Evolutionary conservation across 805 yeast genomes (phyloP).

Genomic region (Schizosaccharomyces osmophilus): DNA sequence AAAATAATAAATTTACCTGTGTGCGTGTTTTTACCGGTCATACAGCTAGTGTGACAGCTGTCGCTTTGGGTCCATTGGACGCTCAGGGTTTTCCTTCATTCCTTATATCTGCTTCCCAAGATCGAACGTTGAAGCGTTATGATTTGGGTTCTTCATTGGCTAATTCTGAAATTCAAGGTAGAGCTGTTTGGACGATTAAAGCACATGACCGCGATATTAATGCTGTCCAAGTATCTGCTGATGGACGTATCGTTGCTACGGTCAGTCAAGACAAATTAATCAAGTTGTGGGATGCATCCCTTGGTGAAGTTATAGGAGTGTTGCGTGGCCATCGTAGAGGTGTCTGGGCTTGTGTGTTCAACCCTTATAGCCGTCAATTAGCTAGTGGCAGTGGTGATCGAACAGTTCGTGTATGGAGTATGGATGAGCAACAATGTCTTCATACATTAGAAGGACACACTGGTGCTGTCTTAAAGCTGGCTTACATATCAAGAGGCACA

Average conservation of each 20-base stretch:
- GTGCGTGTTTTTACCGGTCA: slow-evolving; percentile 64
- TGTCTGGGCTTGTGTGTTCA: slow-evolving; percentile 73
- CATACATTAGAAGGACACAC: slow-evolving; percentile 86
- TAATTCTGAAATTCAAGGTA: slow-evolving; percentile 10
- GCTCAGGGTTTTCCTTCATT: slow-evolving; percentile 29
- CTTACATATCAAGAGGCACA: slow-evolving; percentile 38
- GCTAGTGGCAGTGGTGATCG: slow-evolving; percentile 85
- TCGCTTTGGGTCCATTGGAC: slow-evolving; percentile 33
- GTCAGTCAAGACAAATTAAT: slow-evolving; percentile 86
- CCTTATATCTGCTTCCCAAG: slow-evolving; percentile 60
- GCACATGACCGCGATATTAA: slow-evolving; percentile 96
- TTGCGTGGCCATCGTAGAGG: slow-evolving; percentile 84
- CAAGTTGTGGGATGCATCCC: slow-evolving; percentile 62
- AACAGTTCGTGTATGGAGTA: slow-evolving; percentile 70
- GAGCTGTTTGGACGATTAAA: slow-evolving; percentile 69
- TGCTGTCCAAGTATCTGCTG: slow-evolving; percentile 70
- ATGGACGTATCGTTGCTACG: slow-evolving; percentile 68
- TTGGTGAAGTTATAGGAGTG: slow-evolving; percentile 73
- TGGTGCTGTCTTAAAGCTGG: slow-evolving; percentile 67
- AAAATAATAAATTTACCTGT: slow-evolving; percentile 19
- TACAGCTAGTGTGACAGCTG: slow-evolving; percentile 63
- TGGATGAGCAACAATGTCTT: slow-evolving; percentile 47
- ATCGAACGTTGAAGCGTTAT: slow-evolving; percentile 73
- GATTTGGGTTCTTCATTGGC: slow-evolving; percentile 9
- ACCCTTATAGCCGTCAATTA: slow-evolving; percentile 49